Percentiles rank a stretch among this genome's conserved stretches.
phyloP scores from a whole-genome alignment of 176 grass and related monocot genomes.

The Carex scoparia region DNA sequence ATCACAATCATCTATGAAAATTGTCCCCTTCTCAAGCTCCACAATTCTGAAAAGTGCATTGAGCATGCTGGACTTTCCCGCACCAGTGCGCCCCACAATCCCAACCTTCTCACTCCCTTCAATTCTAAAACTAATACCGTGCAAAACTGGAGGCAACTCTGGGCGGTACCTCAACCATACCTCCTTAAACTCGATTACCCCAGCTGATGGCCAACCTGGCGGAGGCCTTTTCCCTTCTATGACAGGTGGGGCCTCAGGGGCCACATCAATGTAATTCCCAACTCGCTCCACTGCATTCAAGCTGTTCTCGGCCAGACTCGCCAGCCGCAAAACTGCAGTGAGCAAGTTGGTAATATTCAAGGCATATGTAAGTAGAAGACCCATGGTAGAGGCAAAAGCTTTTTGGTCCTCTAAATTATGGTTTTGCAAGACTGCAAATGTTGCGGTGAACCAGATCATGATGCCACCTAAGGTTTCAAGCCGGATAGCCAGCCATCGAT shows the following conservation, averaged over 20 bases:
- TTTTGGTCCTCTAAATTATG: constrained; percentile 83
- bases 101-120: constrained; percentile 91
- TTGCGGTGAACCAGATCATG: constrained; percentile 98
- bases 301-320: constrained; percentile 99
- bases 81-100: constrained; percentile 96
- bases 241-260: constrained; percentile 88
- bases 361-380: constrained; percentile 86
- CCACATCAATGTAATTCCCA: constrained; percentile 83
- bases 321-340: constrained; percentile 73
- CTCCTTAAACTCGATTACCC: constrained; percentile 81
- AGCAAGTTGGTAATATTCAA: constrained; percentile 95
- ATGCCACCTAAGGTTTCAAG: constrained; percentile 93
- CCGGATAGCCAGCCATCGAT: constrained; percentile 95
- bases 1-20: constrained; percentile 82
- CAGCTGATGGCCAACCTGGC: constrained; percentile 86
- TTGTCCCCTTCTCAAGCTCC: constrained; percentile 70
- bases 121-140: constrained; percentile 90
- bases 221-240: constrained; percentile 79
- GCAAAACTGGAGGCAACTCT: constrained; percentile 96
- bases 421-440: constrained; percentile 98
- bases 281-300: constrained; percentile 96
- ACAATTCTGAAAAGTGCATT: constrained; percentile 97
- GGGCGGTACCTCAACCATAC: constrained; percentile 86
- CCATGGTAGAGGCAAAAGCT: constrained; percentile 96
- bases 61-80: constrained; percentile 98